phyloP scores from a whole-genome alignment of 768 basidiomycete species.

The Psilocybe subaeruginosa region DNA sequence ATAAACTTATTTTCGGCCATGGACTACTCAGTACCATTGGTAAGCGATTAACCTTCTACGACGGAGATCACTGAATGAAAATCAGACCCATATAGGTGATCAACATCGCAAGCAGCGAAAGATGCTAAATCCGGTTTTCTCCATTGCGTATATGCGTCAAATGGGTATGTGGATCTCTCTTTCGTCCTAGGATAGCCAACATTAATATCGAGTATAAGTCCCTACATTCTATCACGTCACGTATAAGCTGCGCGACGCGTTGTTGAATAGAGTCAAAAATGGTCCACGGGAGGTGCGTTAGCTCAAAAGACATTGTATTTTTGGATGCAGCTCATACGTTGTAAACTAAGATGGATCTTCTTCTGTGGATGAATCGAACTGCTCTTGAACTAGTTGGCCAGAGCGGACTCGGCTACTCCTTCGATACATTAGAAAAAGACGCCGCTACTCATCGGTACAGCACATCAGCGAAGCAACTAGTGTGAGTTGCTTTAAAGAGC shows the following conservation, averaged over 20 bases:
- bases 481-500: constrained; percentile 20
- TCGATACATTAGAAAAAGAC: constrained; percentile 38
- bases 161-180: constrained; percentile 28
- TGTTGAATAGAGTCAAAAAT: constrained; percentile 24
- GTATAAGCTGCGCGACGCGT: constrained; percentile 27
- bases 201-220: constrained; percentile 16
- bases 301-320: neutral
- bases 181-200: too few relatives aligned
- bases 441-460: constrained; percentile 31
- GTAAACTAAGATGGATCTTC: constrained; percentile 31
- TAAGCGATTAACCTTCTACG: neutral
- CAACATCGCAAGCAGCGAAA: constrained; percentile 45
- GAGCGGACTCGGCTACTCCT: constrained; percentile 45
- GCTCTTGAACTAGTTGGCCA: constrained; percentile 53
- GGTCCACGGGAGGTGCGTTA: constrained; percentile 35
- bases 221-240: constrained; percentile 36
- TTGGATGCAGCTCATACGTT: constrained; percentile 23
- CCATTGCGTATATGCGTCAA: constrained; percentile 40
- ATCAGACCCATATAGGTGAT: constrained; percentile 29
- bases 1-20: constrained; percentile 27
- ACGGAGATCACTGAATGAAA: neutral
- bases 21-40: constrained; percentile 31
- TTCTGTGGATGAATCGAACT: constrained; percentile 40
- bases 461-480: constrained; percentile 30
- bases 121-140: constrained; percentile 48